Base-by-base conservation (phyloP, 768 basidiomycete species). In the Amanita rubescens region DNA sequence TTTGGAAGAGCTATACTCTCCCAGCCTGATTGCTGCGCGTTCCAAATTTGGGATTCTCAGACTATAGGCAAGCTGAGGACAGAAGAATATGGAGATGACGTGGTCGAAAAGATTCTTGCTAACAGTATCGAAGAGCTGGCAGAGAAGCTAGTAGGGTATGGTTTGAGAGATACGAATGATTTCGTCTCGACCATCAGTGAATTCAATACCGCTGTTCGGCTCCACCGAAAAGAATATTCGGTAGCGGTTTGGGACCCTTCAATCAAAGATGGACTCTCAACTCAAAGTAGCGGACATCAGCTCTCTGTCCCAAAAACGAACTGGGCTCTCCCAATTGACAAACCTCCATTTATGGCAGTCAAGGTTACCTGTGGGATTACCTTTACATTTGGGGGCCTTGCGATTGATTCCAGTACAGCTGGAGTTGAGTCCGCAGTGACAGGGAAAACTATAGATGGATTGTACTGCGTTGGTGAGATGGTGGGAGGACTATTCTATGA, bases 401-500 rank as follows among this genome's bases (percentile, higher is more conserved):
- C 75, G 0, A 78, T 87, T 56, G 76, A 85, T 58, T 74, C 81
- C 0, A 60, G 68, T 14, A 81, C 78, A 0, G 74, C 78, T 9
- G 75, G 64, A 1, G 82, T 86, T 5, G 45, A 84, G 1, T 73
- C 72, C 0, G 70, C 71, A 24, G 59, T 62, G 46, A 73, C 66
- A 1, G 72, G 71, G 9, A 59, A 63, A 14, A 59, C 63, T 10
- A 81, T 87, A 33, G 63, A 59, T 7, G 82, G 85, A 2, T 61
- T 87, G 35, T 85, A 80, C 63, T 83, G 80, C 58, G 72, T 82
- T 1, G 85, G 85, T 12, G 85, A 86, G 65, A 80, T 86, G 75
- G 78, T 85, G 0, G 83, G 84, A 4, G 78, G 77, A 10, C 59
- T 87, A 45, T 87, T 81, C 60, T 80, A 78, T 56, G 65, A 68